Percentiles rank a stretch among this genome's conserved stretches.
These are phyloP conservation scores for Wickerhamomyces sp. DNA, from an alignment of 1,139 yeast genomes.

Conservation along the genomic window DNA sequence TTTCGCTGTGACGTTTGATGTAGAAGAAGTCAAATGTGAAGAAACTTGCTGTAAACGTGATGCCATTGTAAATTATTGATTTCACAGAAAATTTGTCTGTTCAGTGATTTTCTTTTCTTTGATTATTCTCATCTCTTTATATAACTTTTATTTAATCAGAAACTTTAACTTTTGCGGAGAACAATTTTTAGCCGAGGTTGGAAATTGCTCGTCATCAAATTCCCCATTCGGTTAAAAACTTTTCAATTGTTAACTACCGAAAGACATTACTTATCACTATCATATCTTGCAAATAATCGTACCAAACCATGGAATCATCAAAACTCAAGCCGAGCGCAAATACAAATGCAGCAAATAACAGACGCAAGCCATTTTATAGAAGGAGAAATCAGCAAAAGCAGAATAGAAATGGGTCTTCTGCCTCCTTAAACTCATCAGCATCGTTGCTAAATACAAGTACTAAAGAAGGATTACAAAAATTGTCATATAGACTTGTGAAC, in stretches of 20 bases:
- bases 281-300: neutral
- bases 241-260: neutral
- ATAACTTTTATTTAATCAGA: too few relatives aligned
- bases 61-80: too few relatives aligned
- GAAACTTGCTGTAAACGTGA: conserved; percentile 60
- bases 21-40: conserved; percentile 46
- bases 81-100: too few relatives aligned
- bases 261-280: too few relatives aligned
- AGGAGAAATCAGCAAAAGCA: too few relatives aligned
- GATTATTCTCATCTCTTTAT: too few relatives aligned
- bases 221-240: neutral
- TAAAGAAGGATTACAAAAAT: neutral
- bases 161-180: neutral
- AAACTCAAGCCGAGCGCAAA: neutral
- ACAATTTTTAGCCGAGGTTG: neutral
- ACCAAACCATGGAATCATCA: neutral
- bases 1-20: conserved; percentile 31
- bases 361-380: neutral
- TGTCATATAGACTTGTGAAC: neutral
- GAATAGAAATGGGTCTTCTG: too few relatives aligned
- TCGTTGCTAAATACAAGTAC: neutral
- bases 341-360: neutral
- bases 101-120: too few relatives aligned
- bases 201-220: neutral
- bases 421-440: conserved; percentile 12